phyloP scores from a whole-genome alignment of 306 rosid species.

The Corylus avellana region DNA sequence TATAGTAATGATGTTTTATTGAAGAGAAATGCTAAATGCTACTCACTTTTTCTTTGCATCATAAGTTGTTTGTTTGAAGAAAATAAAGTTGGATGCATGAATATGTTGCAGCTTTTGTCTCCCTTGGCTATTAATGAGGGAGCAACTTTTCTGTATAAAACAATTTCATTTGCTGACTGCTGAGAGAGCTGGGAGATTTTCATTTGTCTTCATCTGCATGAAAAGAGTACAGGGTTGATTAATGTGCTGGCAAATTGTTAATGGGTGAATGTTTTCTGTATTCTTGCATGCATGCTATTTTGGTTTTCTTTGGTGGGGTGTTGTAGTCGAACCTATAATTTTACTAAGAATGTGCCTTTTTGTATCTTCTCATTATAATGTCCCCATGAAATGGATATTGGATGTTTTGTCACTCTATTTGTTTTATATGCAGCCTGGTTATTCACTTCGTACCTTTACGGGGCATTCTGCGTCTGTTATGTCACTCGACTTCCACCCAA shows the following conservation, averaged over 20 bases:
- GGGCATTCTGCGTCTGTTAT: slow-evolving; percentile 80
- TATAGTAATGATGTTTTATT: background rate
- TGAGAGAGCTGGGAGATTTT: background rate
- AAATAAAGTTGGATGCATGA: background rate
- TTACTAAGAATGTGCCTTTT: background rate
- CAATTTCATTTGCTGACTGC: background rate
- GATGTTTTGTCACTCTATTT: slow-evolving; percentile 1
- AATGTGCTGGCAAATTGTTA: slow-evolving; percentile 8
- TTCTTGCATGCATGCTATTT: background rate
- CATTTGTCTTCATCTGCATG: background rate
- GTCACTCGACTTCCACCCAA: slow-evolving; percentile 98
- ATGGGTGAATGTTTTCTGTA: background rate
- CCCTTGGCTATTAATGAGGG: background rate
- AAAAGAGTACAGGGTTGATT: background rate
- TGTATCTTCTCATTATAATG: background rate
- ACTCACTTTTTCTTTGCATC: background rate
- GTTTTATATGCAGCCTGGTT: slow-evolving; percentile 68
- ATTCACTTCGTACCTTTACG: slow-evolving; percentile 80
- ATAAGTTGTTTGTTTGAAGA: background rate
- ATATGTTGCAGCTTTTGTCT: background rate
- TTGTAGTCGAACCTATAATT: slow-evolving; percentile 23
- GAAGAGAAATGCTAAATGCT: no score
- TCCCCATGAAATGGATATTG: background rate
- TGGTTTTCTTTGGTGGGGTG: slow-evolving; percentile 20
- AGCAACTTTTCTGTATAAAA: background rate